Base-by-base conservation (phyloP, 2,329 filamentous ascomycete species). In the Fusarium udum region DNA sequence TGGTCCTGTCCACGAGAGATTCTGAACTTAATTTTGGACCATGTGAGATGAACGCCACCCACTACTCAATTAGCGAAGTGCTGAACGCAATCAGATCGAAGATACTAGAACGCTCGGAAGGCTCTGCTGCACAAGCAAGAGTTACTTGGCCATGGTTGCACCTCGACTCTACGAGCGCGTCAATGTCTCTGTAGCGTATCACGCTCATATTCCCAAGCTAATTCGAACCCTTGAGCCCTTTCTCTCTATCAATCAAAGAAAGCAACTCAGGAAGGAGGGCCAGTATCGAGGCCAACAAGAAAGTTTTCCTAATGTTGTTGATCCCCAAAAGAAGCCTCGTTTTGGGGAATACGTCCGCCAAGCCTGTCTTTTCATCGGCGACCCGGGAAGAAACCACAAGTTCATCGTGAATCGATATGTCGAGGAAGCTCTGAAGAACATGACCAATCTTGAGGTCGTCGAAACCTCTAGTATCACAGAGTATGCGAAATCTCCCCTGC, bases 221-320 rank as follows among this genome's bases (percentile, higher is more conserved):
- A 78, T 76, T 12, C 74, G 70, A 11, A 51, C 55, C 0, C 51
- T 77, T 7, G 74, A 76, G 13, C 74, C 67, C 3, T 48, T 68
- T 26, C 64, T 77, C 4, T 56, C 61, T 7, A 68, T 70, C 2
- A 28, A 64, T 1, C 75, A 77, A 34, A 75, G 60, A 31, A 74
- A 73, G 18, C 56, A 71, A 45, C 24, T 77, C 2, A 74, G 58
- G 45, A 69, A 60, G 7, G 64, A 71, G 12, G 71, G 71, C 18
- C 57, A 70, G 15, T 77, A 75, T 24, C 63, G 62, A 9, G 67
- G 69, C 3, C 75, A 75, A 18, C 73, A 73, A 43, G 63, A 69
- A 14, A n/a, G n/a, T 2, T 77, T 65, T 10, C 34, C 76, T 6
- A 26, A 22, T 4, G 14, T 26, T 4, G 15, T 63, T 18, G 66